Percentiles rank a stretch among this genome's conserved stretches.
Conservation (phyloP, 257 asterid genomes). For the Paulownia fortunei region DNA sequence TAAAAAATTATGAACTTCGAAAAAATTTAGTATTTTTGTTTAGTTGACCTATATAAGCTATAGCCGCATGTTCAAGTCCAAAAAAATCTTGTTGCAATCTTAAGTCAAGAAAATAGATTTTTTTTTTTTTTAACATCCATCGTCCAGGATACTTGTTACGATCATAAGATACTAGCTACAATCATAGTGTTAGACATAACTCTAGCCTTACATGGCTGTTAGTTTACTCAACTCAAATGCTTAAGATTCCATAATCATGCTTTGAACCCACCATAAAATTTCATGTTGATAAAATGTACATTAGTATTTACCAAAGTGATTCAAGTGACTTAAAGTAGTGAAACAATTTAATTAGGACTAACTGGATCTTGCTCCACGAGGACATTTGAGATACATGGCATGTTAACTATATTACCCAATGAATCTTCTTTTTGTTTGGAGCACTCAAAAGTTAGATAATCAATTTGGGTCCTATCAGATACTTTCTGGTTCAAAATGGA, state of each 20-base stretch:
- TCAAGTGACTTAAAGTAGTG: constrained; percentile 4
- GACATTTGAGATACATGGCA: neutral
- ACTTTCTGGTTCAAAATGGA: too few species aligned
- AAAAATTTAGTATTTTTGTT: too few species aligned
- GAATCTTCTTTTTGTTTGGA: constrained; percentile 18
- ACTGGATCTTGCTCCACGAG: neutral
- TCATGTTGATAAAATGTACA: neutral
- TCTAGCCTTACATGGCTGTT: constrained; percentile 9
- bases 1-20: too few species aligned
- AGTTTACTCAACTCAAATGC: neutral
- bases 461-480: too few species aligned
- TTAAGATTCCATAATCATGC: neutral
- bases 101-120: neutral
- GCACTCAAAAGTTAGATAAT: too few species aligned
- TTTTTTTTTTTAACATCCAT: neutral
- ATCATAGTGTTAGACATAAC: too few species aligned
- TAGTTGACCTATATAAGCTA: neutral
- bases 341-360: neutral
- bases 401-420: constrained; percentile 11
- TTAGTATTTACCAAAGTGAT: neutral
- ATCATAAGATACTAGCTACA: too few species aligned
- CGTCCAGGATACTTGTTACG: neutral
- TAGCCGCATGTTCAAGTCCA: neutral
- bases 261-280: neutral
- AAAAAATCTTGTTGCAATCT: neutral